Evolutionary conservation across 2,329 filamentous ascomycete species (phyloP), one percentile per base, ranked within the genome.

Genomic region (Epichloe amarillans): DNA sequence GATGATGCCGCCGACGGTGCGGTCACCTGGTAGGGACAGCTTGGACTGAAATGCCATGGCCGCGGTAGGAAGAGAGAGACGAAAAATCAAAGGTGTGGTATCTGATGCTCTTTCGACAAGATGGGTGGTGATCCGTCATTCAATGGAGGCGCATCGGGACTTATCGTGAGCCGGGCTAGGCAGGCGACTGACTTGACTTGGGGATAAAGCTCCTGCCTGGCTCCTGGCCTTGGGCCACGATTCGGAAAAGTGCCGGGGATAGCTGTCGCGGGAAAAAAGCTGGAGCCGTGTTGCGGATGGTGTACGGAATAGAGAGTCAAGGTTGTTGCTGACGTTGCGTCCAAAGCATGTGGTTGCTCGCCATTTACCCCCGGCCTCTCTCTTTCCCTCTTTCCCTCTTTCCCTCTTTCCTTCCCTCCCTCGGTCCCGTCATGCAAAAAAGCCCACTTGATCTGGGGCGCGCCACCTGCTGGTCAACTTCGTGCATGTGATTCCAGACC

Each of bases 1-100:
- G 62, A 90, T 68, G 58, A 84, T 68, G 62, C 74, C 73, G 60
- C 82, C 80, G 61, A 90, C 63, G 52, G 80, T 83, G 58, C 79
- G 78, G 58, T 86, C 80, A 54, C 75, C 68, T 42, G 70, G 66
- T 39, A 82, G 72, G 46, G 75, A 70, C 55, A 88, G 70, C 65
- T 89, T 91, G 48, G 88, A 91, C 63, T 84, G 84, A 52, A 72
- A 80, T 53, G 84, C 84, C 86, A 91, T 91, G 57, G 56, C 60
- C 49, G 51, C 26, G 26, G 26, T 30, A 30, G 26, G 26, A 30
- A 30, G 2, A 39, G 12, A n/a, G 26, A 10, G 26, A 30, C 3
- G 26, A 1, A 30, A 3, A 30, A 10, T 30, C 26, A 10, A 30
- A 10, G 3, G 26, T 4, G 26, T 30, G 26, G 8, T 30, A 10